These are phyloP conservation scores for Fraxinus floribunda DNA, from an alignment of 305 asterid species.

Conservation along the genomic window DNA sequence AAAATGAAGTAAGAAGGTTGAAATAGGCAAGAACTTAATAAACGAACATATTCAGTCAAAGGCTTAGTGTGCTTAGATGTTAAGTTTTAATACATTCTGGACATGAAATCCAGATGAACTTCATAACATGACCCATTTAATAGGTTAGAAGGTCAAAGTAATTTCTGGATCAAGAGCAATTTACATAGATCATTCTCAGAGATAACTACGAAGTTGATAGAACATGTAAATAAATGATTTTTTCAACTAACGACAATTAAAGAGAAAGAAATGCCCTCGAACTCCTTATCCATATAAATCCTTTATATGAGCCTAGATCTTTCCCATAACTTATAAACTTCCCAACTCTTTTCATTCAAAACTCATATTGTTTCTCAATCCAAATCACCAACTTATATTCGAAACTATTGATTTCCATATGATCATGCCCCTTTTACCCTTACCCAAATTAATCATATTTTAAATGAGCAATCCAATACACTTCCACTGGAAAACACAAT, in stretches of 20 bases:
- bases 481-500: background rate
- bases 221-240: background rate
- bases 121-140: background rate
- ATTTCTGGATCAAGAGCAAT: constrained; percentile 2
- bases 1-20: background rate
- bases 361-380: background rate
- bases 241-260: background rate
- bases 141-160: background rate
- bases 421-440: background rate
- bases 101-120: background rate
- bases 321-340: background rate
- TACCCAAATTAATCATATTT: background rate
- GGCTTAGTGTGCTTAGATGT: background rate
- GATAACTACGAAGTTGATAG: background rate
- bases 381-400: background rate
- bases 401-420: background rate
- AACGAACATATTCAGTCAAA: background rate
- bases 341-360: background rate
- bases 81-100: background rate
- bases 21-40: background rate
- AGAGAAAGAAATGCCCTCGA: background rate
- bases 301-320: background rate
- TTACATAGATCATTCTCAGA: background rate
- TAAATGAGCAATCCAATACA: background rate
- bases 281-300: background rate